Conservation (phyloP, 352 stramenopile species). For the Phytopythium delawarense region DNA sequence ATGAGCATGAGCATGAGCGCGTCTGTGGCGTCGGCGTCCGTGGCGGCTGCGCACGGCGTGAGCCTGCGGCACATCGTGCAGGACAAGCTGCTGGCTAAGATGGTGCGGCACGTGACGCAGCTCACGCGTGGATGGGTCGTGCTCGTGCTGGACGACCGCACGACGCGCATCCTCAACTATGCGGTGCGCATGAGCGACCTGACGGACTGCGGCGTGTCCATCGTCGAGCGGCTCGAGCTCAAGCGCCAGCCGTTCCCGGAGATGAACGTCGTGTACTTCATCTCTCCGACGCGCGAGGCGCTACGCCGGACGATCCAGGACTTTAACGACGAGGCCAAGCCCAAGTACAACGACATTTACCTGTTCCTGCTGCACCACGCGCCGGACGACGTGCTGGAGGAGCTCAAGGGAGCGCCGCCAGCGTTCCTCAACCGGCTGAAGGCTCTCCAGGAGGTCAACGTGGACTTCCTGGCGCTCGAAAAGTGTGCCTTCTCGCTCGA, state of each 20-base stretch:
- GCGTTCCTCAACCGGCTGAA: slow-evolving; percentile 79
- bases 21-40: slow-evolving; percentile 5
- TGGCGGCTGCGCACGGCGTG: slow-evolving; percentile 48
- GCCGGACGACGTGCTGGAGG: slow-evolving; percentile 64
- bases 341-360: slow-evolving; percentile 93
- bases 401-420: slow-evolving; percentile 79
- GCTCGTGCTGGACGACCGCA: slow-evolving; percentile 94
- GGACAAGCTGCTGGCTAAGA: slow-evolving; percentile 75
- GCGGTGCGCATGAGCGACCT: slow-evolving; percentile 98
- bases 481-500: slow-evolving; percentile 93
- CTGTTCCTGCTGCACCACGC: slow-evolving; percentile 93
- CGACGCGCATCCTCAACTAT: slow-evolving; percentile 92
- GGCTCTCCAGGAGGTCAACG: slow-evolving; percentile 93
- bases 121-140: slow-evolving; percentile 83
- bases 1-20: neutral
- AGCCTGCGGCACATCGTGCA: slow-evolving; percentile 78
- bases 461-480: slow-evolving; percentile 95
- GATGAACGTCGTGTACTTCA: slow-evolving; percentile 96
- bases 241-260: slow-evolving; percentile 94
- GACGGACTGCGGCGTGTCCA: slow-evolving; percentile 95
- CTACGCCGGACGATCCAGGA: slow-evolving; percentile 83
- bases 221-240: slow-evolving; percentile 95
- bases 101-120: slow-evolving; percentile 80
- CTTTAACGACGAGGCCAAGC: slow-evolving; percentile 68
- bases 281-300: slow-evolving; percentile 84